phyloP scores from a whole-genome alignment of 2,329 filamentous ascomycete species.

The Aspergillus fumigatiaffinis region DNA sequence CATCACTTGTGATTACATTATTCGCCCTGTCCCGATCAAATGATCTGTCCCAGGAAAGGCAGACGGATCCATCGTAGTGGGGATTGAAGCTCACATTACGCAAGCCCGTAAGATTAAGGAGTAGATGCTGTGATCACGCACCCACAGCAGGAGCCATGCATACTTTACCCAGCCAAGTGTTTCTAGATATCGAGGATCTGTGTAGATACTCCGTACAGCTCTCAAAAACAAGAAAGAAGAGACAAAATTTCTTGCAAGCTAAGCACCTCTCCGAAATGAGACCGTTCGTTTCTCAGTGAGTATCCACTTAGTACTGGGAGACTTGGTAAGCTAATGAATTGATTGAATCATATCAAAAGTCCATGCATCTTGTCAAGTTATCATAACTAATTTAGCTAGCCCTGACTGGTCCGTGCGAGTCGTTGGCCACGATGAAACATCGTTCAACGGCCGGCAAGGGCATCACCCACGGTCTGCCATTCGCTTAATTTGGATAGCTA shows the following conservation, averaged over 20 bases:
- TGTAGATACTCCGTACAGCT: background rate
- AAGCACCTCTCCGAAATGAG: too few species aligned
- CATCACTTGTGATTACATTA: background rate
- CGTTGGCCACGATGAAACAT: conserved; percentile 15
- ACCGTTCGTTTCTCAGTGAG: too few species aligned
- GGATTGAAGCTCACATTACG: background rate
- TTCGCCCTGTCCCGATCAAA: background rate
- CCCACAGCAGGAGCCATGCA: background rate
- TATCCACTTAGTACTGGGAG: too few species aligned
- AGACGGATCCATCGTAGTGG: background rate
- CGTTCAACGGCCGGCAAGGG: conserved; percentile 3
- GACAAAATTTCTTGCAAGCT: too few species aligned
- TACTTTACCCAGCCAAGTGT: background rate
- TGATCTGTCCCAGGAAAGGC: background rate
- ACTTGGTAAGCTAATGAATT: background rate
- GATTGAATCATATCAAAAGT: background rate
- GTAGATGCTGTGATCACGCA: background rate
- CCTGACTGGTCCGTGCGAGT: conserved; percentile 15
- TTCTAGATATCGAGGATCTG: background rate
- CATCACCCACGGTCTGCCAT: conserved; percentile 2
- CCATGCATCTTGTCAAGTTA: too few species aligned
- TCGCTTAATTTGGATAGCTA: background rate
- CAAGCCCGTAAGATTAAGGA: background rate
- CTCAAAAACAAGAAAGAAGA: background rate
- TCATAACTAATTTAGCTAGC: background rate